phyloP scores from a whole-genome alignment of 345 rosid species.

The Balakata baccata region DNA sequence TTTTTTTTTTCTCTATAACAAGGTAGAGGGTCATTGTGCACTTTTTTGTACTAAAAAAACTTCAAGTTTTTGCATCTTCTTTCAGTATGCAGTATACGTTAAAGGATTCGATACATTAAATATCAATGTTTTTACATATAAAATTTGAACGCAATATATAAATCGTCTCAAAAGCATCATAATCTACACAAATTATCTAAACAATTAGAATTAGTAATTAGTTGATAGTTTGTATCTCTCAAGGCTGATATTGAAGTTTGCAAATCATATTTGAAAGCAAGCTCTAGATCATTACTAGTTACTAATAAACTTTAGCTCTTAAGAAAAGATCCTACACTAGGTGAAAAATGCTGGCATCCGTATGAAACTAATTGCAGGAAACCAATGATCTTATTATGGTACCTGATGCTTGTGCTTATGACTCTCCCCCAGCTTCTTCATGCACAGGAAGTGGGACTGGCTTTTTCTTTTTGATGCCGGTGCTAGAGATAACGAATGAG shows the following conservation, averaged over 20 bases:
- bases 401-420: constrained; percentile 21
- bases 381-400: neutral
- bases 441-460: neutral
- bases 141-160: neutral
- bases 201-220: neutral
- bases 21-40: neutral
- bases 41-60: neutral
- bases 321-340: neutral
- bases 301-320: neutral
- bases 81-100: neutral
- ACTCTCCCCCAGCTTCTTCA: neutral
- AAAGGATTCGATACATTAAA: neutral
- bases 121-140: neutral
- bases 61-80: neutral
- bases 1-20: neutral
- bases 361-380: neutral
- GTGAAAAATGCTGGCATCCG: neutral
- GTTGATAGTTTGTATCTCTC: neutral
- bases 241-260: neutral
- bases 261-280: neutral
- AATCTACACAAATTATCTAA: neutral
- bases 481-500: constrained; percentile 52
- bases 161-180: neutral
- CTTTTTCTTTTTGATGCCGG: neutral
- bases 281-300: no score